These are phyloP conservation scores for Alternaria consortialis DNA, from an alignment of 2,329 filamentous ascomycete species.

Conservation along the genomic window DNA sequence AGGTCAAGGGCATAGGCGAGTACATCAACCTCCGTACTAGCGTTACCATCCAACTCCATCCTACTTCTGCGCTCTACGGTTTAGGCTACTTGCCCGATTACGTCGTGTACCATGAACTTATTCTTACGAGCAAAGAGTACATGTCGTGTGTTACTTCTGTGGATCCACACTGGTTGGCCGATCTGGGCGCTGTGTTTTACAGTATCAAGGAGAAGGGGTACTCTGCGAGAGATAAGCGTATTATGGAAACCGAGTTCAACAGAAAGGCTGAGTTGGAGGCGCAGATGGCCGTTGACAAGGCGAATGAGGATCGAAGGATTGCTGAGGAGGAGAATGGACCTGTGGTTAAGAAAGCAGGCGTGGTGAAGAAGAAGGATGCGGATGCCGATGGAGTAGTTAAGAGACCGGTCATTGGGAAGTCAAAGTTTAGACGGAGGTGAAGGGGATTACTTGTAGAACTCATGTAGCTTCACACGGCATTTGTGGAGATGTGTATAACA, in stretches of 20 bases:
- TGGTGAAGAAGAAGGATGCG: conserved; percentile 41
- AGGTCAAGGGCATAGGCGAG: conserved; percentile 94
- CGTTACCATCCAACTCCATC: conserved; percentile 92
- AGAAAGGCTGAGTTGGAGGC: conserved; percentile 91
- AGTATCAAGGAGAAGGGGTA: conserved; percentile 98
- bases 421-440: conserved; percentile 34
- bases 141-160: conserved; percentile 97
- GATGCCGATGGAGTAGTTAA: conserved; percentile 53
- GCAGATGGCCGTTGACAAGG: conserved; percentile 88
- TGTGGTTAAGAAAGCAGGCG: conserved; percentile 34
- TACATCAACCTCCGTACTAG: conserved; percentile 96
- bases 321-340: conserved; percentile 47
- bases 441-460: neutral
- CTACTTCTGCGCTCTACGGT: conserved; percentile 91
- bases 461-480: neutral
- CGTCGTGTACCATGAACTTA: conserved; percentile 96
- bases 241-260: conserved; percentile 93
- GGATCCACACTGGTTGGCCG: conserved; percentile 96
- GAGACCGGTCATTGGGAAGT: conserved; percentile 47
- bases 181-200: conserved; percentile 96
- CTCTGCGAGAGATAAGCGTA: conserved; percentile 81
- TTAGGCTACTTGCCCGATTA: conserved; percentile 95
- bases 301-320: conserved; percentile 66
- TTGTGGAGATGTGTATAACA: neutral
- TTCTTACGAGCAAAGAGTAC: conserved; percentile 96